Evolutionary conservation across 129 eudicot genomes (phyloP).

Genomic region (Ambrosia artemisiifolia): DNA sequence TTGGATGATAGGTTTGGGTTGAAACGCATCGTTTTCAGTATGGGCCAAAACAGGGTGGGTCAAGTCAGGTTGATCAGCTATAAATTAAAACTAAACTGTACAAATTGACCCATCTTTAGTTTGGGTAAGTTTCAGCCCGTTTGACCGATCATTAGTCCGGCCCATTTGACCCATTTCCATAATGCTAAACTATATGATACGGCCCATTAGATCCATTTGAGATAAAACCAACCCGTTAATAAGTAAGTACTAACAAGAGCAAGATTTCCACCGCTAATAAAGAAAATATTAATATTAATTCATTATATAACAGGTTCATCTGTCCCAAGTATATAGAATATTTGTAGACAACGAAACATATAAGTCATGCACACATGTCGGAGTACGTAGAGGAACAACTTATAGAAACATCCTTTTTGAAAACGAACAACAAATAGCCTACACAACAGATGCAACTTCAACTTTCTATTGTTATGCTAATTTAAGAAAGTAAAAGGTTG

Average conservation of each 20-base stretch:
- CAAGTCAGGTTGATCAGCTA: not conserved
- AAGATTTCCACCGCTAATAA: not conserved
- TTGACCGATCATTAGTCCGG: not conserved
- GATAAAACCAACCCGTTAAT: not conserved
- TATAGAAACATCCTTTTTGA: not conserved
- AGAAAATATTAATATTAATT: not conserved
- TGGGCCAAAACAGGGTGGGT: not conserved
- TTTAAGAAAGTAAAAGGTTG: not conserved
- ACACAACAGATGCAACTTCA: too few species aligned
- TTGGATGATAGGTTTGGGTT: not conserved
- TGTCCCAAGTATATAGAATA: constrained; percentile 8
- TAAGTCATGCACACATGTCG: not conserved
- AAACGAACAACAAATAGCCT: too few species aligned
- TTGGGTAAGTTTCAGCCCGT: not conserved
- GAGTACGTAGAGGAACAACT: constrained; percentile 10
- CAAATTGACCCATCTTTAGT: not conserved
- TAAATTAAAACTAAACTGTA: not conserved
- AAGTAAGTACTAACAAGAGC: not conserved
- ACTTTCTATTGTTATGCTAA: not conserved
- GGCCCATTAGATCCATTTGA: not conserved
- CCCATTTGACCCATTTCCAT: not conserved
- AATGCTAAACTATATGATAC: not conserved
- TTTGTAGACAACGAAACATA: not conserved
- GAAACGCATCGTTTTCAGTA: not conserved
- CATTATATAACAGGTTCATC: constrained; percentile 8